Percentiles rank a stretch among this genome's conserved stretches.
phyloP scores from a whole-genome alignment of 2,329 filamentous ascomycete genomes.

The Beauveria sp. region DNA sequence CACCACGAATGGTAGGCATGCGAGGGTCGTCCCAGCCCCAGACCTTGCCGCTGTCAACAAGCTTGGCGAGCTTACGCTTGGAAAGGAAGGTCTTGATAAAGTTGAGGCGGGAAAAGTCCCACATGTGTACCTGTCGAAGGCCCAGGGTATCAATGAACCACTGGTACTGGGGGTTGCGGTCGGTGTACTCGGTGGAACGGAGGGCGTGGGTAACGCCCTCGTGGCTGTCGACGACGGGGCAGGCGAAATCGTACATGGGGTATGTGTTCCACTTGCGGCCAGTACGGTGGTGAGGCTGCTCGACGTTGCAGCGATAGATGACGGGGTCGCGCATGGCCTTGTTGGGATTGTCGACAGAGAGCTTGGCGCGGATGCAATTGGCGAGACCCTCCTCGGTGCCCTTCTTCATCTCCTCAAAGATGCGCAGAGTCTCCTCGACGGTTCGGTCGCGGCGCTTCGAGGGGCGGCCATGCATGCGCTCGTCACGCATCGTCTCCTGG shows the following conservation, averaged over 20 bases:
- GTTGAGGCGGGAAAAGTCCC: slow-evolving; percentile 80
- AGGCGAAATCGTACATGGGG: slow-evolving; percentile 81
- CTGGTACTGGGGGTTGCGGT: slow-evolving; percentile 78
- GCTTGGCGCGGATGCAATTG: slow-evolving; percentile 93
- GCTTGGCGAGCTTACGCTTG: slow-evolving; percentile 78
- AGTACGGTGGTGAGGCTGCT: slow-evolving; percentile 65
- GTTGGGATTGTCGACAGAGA: slow-evolving; percentile 85
- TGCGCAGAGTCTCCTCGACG: slow-evolving; percentile 75
- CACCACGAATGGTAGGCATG: slow-evolving; percentile 77
- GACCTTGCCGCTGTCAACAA: slow-evolving; percentile 68
- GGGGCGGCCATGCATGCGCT: slow-evolving; percentile 77
- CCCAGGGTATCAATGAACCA: slow-evolving; percentile 73
- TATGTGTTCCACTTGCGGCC: slow-evolving; percentile 77
- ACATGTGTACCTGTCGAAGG: slow-evolving; percentile 71
- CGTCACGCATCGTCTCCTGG: slow-evolving; percentile 76
- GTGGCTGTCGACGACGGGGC: slow-evolving; percentile 70
- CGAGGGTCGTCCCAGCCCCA: slow-evolving; percentile 83
- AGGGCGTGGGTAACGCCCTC: slow-evolving; percentile 81
- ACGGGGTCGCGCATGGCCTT: slow-evolving; percentile 94
- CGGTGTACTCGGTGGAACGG: slow-evolving; percentile 79
- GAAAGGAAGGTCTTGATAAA: slow-evolving; percentile 76
- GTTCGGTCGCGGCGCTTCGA: slow-evolving; percentile 72
- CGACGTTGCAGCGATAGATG: slow-evolving; percentile 78
- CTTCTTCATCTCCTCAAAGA: slow-evolving; percentile 89
- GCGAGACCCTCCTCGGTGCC: slow-evolving; percentile 69